Evolutionary conservation across 495 filamentous ascomycete species (phyloP).

Genomic region (Ramalina peruviana): DNA sequence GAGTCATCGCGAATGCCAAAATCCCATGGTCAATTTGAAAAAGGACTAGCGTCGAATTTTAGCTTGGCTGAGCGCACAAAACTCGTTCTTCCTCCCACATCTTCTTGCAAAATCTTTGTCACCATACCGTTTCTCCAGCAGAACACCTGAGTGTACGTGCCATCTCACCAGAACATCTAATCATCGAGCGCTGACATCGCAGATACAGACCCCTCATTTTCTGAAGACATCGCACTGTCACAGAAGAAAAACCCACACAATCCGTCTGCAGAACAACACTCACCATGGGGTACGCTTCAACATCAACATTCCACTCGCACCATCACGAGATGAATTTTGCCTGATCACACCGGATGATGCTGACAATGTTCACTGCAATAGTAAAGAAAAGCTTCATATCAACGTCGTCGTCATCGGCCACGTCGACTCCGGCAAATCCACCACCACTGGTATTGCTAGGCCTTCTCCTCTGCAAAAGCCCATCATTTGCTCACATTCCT

Average conservation of each 20-base stretch:
- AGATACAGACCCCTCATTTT: neutral
- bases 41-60: slow-evolving; percentile 2
- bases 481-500: slow-evolving; percentile 20
- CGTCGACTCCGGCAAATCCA: slow-evolving; percentile 92
- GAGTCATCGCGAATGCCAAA: neutral
- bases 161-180: neutral
- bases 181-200: neutral
- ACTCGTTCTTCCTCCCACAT: neutral
- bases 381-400: slow-evolving; percentile 86
- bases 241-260: neutral
- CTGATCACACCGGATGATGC: too few relatives aligned
- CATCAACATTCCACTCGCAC: neutral
- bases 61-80: slow-evolving; percentile 11
- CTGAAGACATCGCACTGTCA: neutral
- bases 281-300: slow-evolving; percentile 38
- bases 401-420: slow-evolving; percentile 99
- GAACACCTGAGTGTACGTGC: slow-evolving; percentile 9
- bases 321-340: too few relatives aligned
- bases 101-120: slow-evolving; percentile 9
- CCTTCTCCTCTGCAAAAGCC: slow-evolving; percentile 4
- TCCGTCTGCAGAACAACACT: slow-evolving; percentile 18
- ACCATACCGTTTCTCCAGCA: slow-evolving; percentile 13
- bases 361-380: slow-evolving; percentile 19
- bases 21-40: neutral
- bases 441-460: slow-evolving; percentile 58